Evolutionary conservation across 345 rosid genomes (phyloP).

Genomic region (Camelina sativa): DNA sequence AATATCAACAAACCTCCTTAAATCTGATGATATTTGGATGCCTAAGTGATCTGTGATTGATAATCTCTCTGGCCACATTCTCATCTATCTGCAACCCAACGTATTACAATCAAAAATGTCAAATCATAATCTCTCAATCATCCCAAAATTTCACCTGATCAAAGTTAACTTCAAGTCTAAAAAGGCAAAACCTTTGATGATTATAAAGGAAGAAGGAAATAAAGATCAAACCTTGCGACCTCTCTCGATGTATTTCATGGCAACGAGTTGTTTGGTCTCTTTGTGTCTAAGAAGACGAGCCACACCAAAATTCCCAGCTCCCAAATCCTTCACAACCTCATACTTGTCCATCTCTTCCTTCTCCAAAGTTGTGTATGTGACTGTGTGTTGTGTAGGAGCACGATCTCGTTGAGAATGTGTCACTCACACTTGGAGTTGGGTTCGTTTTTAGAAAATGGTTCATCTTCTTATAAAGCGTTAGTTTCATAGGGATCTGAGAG

Average conservation of each 20-base stretch:
- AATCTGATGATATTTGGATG: conserved; percentile 92
- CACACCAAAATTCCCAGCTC: conserved; percentile 92
- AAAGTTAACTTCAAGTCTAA: not conserved
- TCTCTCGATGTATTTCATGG: conserved; percentile 93
- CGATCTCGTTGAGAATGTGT: conserved; percentile 4
- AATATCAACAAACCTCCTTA: conserved; percentile 64
- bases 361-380: not conserved
- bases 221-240: conserved; percentile 72
- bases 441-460: not conserved
- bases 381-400: not conserved
- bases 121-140: not conserved
- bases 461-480: conserved; percentile 22
- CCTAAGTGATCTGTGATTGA: conserved; percentile 89
- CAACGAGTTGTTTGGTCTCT: conserved; percentile 81
- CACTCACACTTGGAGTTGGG: conserved; percentile 2
- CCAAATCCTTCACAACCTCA: conserved; percentile 84
- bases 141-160: not conserved
- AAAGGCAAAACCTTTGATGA: no score
- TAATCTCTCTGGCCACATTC: conserved; percentile 94
- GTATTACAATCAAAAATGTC: conserved; percentile 11
- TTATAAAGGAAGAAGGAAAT: no score
- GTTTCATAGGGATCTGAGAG: conserved; percentile 40
- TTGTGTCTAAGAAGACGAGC: conserved; percentile 88
- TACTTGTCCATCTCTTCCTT: conserved; percentile 69
- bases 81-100: conserved; percentile 68